Evolutionary conservation across 2,329 filamentous ascomycete genomes (phyloP), one percentile per base, ranked within the genome.

Genomic region (Parastagonospora avenae): DNA sequence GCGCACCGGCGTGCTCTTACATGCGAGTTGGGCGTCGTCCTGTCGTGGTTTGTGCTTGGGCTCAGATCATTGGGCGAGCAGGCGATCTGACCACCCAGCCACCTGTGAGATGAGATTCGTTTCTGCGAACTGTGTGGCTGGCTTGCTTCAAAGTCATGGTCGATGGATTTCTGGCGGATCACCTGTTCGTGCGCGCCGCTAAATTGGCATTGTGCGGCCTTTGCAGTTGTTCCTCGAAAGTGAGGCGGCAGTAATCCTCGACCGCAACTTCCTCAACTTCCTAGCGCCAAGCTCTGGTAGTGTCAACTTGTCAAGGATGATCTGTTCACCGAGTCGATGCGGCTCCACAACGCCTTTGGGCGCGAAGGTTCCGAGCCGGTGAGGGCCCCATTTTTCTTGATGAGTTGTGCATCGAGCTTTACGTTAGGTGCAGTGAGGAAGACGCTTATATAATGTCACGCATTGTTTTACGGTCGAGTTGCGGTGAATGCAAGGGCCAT

Each of bases 11-110:
- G 56, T 57, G 45, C 50, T 55, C 53, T 64, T 64, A 62, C 51
- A 48, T 54, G 58, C 54, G 62, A 60, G 61, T 64, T 66, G 63
- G 61, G 63, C 63, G 50, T 58, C 54, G 58, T 48, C 50, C 50
- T 54, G 52, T 42, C 43, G 52, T 46, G 52, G 58, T 53, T 55
- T 58, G 58, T 56, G 59, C 59, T 57, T 63, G 57, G 62, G 55
- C 57, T 59, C 55, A 55, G 55, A 57, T 54, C 55, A 64, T 58
- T 64, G 57, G 62, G 55, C 58, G 52, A 35, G 48, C 45, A 52
- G 48, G 46, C 39, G 44, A 41, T 47, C 43, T 37, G 35, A 57
- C 53, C 38, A 43, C 54, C 19, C 58, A 61, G 50, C 55, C 55
- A 49, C 48, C 53, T 51, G 45, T 30, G 35, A 24, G 19, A 24